These are phyloP conservation scores for Dictyostelium brefeldianum DNA, from an alignment of 78 protist genomes.

Conservation along the genomic window DNA sequence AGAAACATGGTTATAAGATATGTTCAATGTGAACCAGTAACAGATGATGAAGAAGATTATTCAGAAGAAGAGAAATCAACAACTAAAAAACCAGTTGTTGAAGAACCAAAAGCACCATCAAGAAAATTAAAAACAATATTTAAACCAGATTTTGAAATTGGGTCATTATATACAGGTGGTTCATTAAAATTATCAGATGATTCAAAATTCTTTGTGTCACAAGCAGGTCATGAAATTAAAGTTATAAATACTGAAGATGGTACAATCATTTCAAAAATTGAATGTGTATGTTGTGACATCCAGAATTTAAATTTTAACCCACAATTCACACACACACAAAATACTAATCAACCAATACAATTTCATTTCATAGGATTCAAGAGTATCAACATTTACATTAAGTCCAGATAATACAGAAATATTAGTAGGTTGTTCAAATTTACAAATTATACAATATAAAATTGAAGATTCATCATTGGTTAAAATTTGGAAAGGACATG, in stretches of 20 bases:
- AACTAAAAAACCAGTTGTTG: background rate
- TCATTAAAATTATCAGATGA: conserved; percentile 1
- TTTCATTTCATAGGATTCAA: conserved; percentile 42
- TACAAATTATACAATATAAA: conserved; percentile 36
- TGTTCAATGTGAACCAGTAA: conserved; percentile 60
- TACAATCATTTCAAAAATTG: conserved; percentile 9
- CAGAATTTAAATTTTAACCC: background rate
- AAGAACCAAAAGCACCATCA: conserved; percentile 10
- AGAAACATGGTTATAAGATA: background rate
- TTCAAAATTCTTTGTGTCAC: conserved; percentile 15
- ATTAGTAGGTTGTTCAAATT: conserved; percentile 31
- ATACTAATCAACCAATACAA: no score
- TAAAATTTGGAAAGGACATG: conserved; percentile 62
- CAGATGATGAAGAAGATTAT: conserved; percentile 43
- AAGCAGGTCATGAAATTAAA: conserved; percentile 4
- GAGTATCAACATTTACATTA: conserved; percentile 44
- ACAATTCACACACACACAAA: background rate
- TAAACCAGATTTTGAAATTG: conserved; percentile 53
- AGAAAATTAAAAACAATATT: conserved; percentile 60
- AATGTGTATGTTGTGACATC: no score
- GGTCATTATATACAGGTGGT: conserved; percentile 52
- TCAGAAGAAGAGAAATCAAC: background rate
- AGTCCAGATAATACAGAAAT: conserved; percentile 16
- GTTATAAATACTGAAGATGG: conserved; percentile 26
- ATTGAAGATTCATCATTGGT: conserved; percentile 26